These are phyloP conservation scores for Trichopus zeylanicus DNA, from an alignment of 116 monocot genomes.

Conservation along the genomic window DNA sequence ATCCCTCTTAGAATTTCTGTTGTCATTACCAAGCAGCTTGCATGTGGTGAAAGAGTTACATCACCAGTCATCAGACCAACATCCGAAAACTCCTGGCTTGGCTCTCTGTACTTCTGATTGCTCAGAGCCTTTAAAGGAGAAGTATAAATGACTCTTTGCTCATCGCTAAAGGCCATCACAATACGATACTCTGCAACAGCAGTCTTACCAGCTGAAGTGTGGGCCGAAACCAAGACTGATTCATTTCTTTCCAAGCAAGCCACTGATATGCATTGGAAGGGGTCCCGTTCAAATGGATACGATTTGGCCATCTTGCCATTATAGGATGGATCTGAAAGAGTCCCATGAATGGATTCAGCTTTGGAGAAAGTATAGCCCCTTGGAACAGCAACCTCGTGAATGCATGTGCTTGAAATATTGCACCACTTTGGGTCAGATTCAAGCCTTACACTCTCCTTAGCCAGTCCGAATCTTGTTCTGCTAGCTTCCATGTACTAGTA, in stretches of 20 bases:
- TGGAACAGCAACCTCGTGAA: slow-evolving; percentile 95
- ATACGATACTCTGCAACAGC: slow-evolving; percentile 91
- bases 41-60: slow-evolving; percentile 86
- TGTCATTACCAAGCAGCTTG: slow-evolving; percentile 95
- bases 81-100: slow-evolving; percentile 89
- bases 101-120: slow-evolving; percentile 97
- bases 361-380: slow-evolving; percentile 39
- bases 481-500: slow-evolving; percentile 32
- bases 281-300: slow-evolving; percentile 80
- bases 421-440: slow-evolving; percentile 28
- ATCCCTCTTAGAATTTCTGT: slow-evolving; percentile 95
- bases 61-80: slow-evolving; percentile 99
- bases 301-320: slow-evolving; percentile 73
- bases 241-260: slow-evolving; percentile 90
- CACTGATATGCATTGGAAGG: slow-evolving; percentile 73
- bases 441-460: background rate
- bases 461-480: slow-evolving; percentile 7
- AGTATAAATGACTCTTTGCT: slow-evolving; percentile 93
- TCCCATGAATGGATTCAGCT: slow-evolving; percentile 56
- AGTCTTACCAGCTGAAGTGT: slow-evolving; percentile 94
- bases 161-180: slow-evolving; percentile 88
- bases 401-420: slow-evolving; percentile 64
- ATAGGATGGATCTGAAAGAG: slow-evolving; percentile 56
- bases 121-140: slow-evolving; percentile 94
- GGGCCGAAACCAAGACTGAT: slow-evolving; percentile 86